phyloP scores from a whole-genome alignment of 164 flowering plant species.

The Magnolia sinica region DNA sequence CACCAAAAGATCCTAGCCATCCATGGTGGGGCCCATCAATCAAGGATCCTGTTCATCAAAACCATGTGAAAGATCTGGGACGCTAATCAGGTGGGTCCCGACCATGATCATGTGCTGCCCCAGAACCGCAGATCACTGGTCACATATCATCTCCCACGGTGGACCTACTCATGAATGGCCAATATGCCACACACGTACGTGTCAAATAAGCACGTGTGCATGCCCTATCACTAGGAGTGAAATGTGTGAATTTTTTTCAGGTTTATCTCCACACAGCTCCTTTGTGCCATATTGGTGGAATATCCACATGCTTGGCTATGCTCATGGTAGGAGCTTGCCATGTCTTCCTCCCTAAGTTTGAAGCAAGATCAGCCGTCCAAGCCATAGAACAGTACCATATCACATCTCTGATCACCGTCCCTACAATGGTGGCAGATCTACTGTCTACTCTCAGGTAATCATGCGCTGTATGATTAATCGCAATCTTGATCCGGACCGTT shows the following conservation, averaged over 20 bases:
- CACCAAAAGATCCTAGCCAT: no score
- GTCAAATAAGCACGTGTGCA: background rate
- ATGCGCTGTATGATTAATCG: no score
- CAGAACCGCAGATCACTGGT: no score
- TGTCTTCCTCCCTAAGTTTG: slow-evolving; percentile 78
- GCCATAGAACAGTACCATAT: slow-evolving; percentile 56
- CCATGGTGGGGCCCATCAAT: no score
- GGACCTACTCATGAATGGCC: no score
- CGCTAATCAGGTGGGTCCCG: no score
- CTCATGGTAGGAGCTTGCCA: slow-evolving; percentile 83
- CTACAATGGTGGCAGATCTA: slow-evolving; percentile 81
- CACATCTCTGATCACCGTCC: slow-evolving; percentile 80
- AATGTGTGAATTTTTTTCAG: slow-evolving; percentile 27
- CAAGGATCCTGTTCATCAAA: no score
- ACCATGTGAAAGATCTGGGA: no score
- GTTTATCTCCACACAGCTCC: slow-evolving; percentile 95
- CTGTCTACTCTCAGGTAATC: slow-evolving; percentile 51
- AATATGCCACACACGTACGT: no score
- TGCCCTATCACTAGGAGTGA: background rate
- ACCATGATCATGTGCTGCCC: no score
- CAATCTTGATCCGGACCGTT: no score
- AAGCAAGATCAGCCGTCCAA: slow-evolving; percentile 46
- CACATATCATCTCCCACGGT: no score
- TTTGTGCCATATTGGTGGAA: slow-evolving; percentile 89
- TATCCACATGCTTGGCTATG: slow-evolving; percentile 91